Base-by-base conservation (phyloP, 495 filamentous ascomycete species). In the Aspergillus egyptiacus region DNA sequence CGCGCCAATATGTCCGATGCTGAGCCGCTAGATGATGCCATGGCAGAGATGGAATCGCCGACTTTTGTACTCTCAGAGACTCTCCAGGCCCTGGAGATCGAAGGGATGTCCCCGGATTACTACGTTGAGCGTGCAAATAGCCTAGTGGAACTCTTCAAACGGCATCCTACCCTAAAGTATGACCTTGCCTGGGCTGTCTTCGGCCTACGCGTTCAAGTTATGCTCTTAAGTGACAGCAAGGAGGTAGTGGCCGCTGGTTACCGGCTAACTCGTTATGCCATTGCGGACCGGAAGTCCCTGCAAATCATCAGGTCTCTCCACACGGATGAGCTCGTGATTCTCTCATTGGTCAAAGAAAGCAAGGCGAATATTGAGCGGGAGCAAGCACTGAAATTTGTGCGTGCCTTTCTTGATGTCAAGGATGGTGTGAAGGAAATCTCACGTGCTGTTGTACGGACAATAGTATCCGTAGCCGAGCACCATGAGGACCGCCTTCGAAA, bases 231-330 rank as follows among this genome's bases (percentile, higher is more conserved):
- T 59, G 90, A 95, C 48, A 96, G 85, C 66, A 85, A 91, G 56
- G 93, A 98, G 64, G 90, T 96, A 23, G 89, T 96, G 8, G 94
- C 93, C 23, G 89, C 93, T 25, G 91, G 86, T 2, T 98, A 97
- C 67, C 79, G 93, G 53, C 82, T 96, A 64, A 87, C 89, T 47
- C 83, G 93, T 65, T 91, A 96, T 67, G 89, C 90, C 39, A 91
- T 97, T 44, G 93, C 93, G 5, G 94, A 97, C 63, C 76, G 89
- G 20, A 82, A 80, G 30, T 97, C 94, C 4, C 73, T 98, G 13
- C 85, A 86, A 67, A 95, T 78, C 32, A 96, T 97, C 51, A 84
- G 94, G 37, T 71, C 76, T 17, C 67, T 97, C 19, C 86, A 95
- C 49, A 96, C 91, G 2, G 93, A 98, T 62, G 87, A 90, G 58